Percentiles rank a stretch among this genome's conserved stretches.
Evolutionary conservation across 176 grass and related monocot species (phyloP).

Genomic region (Phoenix dactylifera): DNA sequence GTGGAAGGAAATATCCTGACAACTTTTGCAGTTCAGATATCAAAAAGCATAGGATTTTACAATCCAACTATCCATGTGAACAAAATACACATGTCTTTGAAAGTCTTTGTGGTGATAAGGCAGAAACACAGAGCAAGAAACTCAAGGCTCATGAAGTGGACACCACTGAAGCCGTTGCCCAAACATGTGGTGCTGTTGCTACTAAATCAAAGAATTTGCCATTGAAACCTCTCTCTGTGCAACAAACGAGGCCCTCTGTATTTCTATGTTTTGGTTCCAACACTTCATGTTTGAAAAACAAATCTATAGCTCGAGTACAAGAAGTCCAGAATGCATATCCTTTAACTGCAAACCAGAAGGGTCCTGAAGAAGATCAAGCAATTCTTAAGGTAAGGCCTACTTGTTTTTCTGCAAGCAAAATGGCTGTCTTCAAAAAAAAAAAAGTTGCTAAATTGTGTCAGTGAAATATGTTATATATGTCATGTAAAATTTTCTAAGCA

Average conservation of each 20-base stretch:
- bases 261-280: too few relatives aligned
- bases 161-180: slow-evolving; percentile 36
- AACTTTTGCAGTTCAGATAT: too few relatives aligned
- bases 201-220: slow-evolving; percentile 20
- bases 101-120: slow-evolving; percentile 9
- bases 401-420: too few relatives aligned
- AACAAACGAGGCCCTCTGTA: slow-evolving; percentile 12
- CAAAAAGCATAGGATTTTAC: too few relatives aligned
- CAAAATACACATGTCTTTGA: slow-evolving; percentile 16
- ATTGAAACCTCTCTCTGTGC: slow-evolving; percentile 26
- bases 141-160: slow-evolving; percentile 19
- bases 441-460: too few relatives aligned
- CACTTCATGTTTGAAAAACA: slow-evolving; percentile 24
- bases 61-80: slow-evolving; percentile 17
- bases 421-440: too few relatives aligned
- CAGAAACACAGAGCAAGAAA: slow-evolving; percentile 26
- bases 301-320: slow-evolving; percentile 21
- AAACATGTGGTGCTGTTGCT: slow-evolving; percentile 16
- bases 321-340: slow-evolving; percentile 17
- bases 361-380: slow-evolving; percentile 21
- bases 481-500: too few relatives aligned
- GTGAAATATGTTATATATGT: too few relatives aligned
- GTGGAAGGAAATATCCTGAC: not conserved
- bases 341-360: slow-evolving; percentile 14
- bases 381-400: slow-evolving; percentile 29